Percentiles rank a stretch among this genome's conserved stretches.
These are phyloP conservation scores for Fonsecaea pugnacius DNA, from an alignment of 2,329 filamentous ascomycete species.

Conservation along the genomic window DNA sequence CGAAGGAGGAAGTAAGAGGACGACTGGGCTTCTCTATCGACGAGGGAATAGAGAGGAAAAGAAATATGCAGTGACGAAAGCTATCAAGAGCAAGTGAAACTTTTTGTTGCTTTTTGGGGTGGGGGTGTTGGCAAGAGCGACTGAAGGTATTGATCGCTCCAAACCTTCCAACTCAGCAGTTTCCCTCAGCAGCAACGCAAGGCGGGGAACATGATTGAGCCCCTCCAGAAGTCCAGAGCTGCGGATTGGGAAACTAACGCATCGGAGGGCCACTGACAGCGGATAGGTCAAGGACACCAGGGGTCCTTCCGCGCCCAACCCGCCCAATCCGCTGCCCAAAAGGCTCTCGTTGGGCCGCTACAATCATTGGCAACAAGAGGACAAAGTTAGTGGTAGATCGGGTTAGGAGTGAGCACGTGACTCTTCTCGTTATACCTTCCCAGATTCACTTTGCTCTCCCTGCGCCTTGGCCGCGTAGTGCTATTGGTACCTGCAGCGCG, in stretches of 20 bases:
- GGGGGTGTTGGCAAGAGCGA: constrained; percentile 25
- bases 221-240: constrained; percentile 13
- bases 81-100: constrained; percentile 23
- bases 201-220: constrained; percentile 8
- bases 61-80: constrained; percentile 11
- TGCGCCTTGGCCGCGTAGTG: constrained; percentile 27
- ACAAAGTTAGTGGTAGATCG: constrained; percentile 1
- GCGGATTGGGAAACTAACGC: not conserved
- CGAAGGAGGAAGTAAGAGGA: constrained; percentile 9
- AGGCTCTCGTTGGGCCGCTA: not conserved
- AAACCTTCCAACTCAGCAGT: constrained; percentile 23
- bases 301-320: constrained; percentile 13
- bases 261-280: constrained; percentile 9
- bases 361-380: not conserved
- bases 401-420: constrained; percentile 15
- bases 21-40: constrained; percentile 2
- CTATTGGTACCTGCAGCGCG: constrained; percentile 31
- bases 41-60: constrained; percentile 1
- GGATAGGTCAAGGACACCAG: constrained; percentile 2
- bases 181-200: constrained; percentile 19
- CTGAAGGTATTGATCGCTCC: constrained; percentile 25
- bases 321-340: not conserved
- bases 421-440: constrained; percentile 21
- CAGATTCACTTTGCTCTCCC: constrained; percentile 3
- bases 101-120: constrained; percentile 35